Evolutionary conservation across 257 asterid species (phyloP), one percentile per base, ranked within the genome.

Genomic region (Primulina huaijiensis): DNA sequence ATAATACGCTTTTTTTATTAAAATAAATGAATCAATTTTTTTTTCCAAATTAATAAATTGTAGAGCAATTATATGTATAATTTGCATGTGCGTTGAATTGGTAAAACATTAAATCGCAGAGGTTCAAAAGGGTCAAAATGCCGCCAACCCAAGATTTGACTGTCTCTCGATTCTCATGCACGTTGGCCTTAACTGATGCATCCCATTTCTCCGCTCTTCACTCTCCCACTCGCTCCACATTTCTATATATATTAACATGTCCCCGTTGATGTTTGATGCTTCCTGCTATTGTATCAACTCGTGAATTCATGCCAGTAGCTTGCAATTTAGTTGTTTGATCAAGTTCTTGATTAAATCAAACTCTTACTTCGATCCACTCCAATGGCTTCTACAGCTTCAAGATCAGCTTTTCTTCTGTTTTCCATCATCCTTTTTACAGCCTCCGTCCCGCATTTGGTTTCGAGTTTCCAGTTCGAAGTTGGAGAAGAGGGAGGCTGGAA

Each of bases 401-500:
- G 21, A 50, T 50, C 57, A 50, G 20, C 57, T 17, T 17, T 50
- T 50, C 57, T 50, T 50, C 8, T 71, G 33, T 62, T 83, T 2
- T 23, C 78, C 37, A 20, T 73, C 37, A 67, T 80, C 76, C 56
- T 87, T 66, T 33, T 72, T 5, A 59, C 81, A 60, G 75, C 81
- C 69, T 70, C 80, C 17, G 0, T 73, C 61, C 60, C 66, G 23
- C 62, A 72, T 0, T 11, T 70, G 17, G 90, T 76, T 19, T 75
- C 83, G 9, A 87, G 79, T 35, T 80, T 74, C 64, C 88, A 78
- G 72, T 89, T 81, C 17, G 66, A 80, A 27, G 90, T 91, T 19
- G 97, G 96, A 12, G 88, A 74, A 25, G 74, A 71, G 29, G 73
- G 8, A 14, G 89, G 85, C 12, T 91, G 96, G 97, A 71, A 9